These are phyloP conservation scores for Ambrosia artemisiifolia DNA, from an alignment of 129 eudicot species.

Conservation along the genomic window DNA sequence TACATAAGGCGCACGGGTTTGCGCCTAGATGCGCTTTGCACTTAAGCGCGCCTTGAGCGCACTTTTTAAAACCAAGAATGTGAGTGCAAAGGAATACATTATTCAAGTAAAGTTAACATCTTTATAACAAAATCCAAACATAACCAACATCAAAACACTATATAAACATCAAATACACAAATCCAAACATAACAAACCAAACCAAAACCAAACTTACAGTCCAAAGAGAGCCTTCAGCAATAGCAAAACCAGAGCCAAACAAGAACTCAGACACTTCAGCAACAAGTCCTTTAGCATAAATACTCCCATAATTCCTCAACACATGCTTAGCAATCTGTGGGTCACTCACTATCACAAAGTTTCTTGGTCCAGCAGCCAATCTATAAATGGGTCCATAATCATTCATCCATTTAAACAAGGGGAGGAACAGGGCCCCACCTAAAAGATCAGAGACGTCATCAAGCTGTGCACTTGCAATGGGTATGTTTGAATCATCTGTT, in stretches of 20 bases:
- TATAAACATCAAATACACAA: not conserved
- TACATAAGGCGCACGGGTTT: no score
- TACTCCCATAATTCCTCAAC: slow-evolving; percentile 70
- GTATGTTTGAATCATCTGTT: slow-evolving; percentile 67
- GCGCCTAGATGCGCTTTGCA: no score
- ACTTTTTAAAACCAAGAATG: no score
- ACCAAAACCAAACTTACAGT: slow-evolving; percentile 43
- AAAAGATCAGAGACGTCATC: slow-evolving; percentile 88
- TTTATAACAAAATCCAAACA: no score
- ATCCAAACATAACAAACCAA: not conserved
- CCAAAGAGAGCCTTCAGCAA: slow-evolving; percentile 98
- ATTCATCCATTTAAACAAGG: slow-evolving; percentile 92
- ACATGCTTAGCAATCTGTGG: slow-evolving; percentile 90
- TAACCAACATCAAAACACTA: not conserved
- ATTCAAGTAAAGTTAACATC: not conserved
- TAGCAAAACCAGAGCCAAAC: slow-evolving; percentile 95
- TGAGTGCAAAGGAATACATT: no score
- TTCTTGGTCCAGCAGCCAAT: slow-evolving; percentile 82
- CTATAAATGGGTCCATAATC: slow-evolving; percentile 79
- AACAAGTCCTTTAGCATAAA: slow-evolving; percentile 84
- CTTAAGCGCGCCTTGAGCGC: no score
- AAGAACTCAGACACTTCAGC: slow-evolving; percentile 94
- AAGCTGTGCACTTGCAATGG: slow-evolving; percentile 73
- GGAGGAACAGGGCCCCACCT: slow-evolving; percentile 94
- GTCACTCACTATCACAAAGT: slow-evolving; percentile 87